phyloP scores from a whole-genome alignment of 2,329 filamentous ascomycete genomes.

The Coniochaeta hoffmannii region DNA sequence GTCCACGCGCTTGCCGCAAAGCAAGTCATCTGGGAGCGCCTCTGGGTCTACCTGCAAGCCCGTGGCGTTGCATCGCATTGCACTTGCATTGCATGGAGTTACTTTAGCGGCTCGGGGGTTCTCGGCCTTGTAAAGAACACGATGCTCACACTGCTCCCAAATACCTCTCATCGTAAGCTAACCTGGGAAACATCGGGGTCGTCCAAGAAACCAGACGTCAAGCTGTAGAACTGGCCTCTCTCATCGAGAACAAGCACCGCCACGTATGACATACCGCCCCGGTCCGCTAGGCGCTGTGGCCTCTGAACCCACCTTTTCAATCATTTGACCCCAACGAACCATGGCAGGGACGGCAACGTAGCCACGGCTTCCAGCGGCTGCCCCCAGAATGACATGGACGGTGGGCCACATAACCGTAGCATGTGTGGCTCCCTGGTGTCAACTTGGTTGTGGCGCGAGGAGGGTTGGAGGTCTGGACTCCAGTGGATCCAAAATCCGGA shows the following conservation, averaged over 20 bases:
- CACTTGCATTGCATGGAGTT: neutral
- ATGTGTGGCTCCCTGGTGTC: neutral
- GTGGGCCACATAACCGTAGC: neutral
- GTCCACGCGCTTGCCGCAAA: neutral
- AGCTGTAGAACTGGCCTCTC: neutral
- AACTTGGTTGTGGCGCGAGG: neutral
- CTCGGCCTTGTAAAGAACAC: neutral
- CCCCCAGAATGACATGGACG: neutral
- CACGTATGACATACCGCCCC: neutral
- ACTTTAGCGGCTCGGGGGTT: neutral
- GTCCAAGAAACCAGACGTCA: neutral
- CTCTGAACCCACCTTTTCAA: neutral
- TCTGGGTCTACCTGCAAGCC: too few species aligned
- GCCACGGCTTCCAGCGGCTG: neutral
- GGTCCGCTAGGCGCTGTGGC: too few species aligned
- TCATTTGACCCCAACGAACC: neutral
- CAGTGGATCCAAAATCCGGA: neutral
- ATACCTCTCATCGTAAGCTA: neutral
- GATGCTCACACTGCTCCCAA: neutral
- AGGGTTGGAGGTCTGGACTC: neutral
- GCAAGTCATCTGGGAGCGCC: neutral
- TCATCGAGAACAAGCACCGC: neutral
- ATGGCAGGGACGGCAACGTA: too few species aligned
- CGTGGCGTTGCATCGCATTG: neutral
- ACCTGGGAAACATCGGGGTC: neutral